phyloP scores from a whole-genome alignment of 2,329 filamentous ascomycete species.

The Calonectria crousiana region DNA sequence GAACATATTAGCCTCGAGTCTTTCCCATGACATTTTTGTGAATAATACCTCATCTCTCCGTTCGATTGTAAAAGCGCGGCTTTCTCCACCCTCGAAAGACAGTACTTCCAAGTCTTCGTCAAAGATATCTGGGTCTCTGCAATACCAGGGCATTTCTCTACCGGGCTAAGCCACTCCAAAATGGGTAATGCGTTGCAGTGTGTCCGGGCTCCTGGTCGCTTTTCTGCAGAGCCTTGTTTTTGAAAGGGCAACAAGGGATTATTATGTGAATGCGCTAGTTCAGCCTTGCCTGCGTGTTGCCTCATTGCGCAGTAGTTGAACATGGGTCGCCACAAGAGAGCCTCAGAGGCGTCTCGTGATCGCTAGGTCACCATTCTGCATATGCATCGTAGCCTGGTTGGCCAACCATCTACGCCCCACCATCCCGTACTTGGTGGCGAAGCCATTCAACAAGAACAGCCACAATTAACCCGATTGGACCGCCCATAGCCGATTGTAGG shows the following conservation, averaged over 20 bases:
- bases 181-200: neutral
- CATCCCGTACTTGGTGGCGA: too few species aligned
- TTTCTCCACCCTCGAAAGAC: neutral
- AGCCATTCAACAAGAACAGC: neutral
- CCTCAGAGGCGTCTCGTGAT: neutral
- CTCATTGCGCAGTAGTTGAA: neutral
- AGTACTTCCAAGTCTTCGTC: neutral
- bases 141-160: slow-evolving; percentile 14
- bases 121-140: neutral
- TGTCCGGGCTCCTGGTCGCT: neutral
- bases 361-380: neutral
- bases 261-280: neutral
- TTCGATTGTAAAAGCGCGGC: neutral
- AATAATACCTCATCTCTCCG: neutral
- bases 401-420: neutral
- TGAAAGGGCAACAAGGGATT: neutral
- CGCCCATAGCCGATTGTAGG: too few species aligned
- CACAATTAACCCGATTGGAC: neutral
- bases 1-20: too few species aligned
- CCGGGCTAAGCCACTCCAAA: too few species aligned
- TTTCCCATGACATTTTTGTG: neutral
- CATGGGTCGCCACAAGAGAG: neutral
- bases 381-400: neutral
- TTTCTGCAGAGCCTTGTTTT: neutral
- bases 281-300: neutral